Percentiles rank a stretch among this genome's conserved stretches.
These are phyloP conservation scores for Syncephalis fuscata DNA, from an alignment of 371 early-diverging fungal genomes.

Conservation along the genomic window DNA sequence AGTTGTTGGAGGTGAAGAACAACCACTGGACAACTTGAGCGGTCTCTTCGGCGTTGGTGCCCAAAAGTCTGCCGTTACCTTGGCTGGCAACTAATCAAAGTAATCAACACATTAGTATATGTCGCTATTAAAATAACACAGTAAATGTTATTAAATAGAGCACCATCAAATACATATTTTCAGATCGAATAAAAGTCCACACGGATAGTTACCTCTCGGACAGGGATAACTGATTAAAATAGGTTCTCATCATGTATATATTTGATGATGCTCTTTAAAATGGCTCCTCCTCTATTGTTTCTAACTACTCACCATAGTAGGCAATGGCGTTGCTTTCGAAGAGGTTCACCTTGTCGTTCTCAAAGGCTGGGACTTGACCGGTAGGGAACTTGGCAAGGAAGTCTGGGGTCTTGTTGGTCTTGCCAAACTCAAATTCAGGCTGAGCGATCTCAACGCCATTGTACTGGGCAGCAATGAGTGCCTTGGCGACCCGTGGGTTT, in stretches of 20 bases:
- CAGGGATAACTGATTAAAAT: slow-evolving; percentile 37
- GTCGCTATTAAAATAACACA: background rate
- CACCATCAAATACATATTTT: background rate
- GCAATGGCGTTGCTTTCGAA: slow-evolving; percentile 74
- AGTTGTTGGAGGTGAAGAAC: slow-evolving; percentile 49
- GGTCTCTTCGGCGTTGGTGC: slow-evolving; percentile 45
- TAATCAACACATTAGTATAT: slow-evolving; percentile 1
- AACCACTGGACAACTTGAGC: slow-evolving; percentile 64
- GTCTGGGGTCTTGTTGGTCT: slow-evolving; percentile 55
- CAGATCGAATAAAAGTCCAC: background rate
- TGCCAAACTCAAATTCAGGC: slow-evolving; percentile 43
- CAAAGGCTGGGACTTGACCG: slow-evolving; percentile 50
- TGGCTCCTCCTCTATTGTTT: background rate
- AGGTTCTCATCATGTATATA: slow-evolving; percentile 7
- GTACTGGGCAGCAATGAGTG: slow-evolving; percentile 61
- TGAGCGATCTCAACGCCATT: slow-evolving; percentile 51
- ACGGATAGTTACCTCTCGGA: slow-evolving; percentile 10
- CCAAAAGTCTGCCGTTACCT: slow-evolving; percentile 38
- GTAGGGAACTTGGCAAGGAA: slow-evolving; percentile 59
- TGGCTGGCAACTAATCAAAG: slow-evolving; percentile 36
- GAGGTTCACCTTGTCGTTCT: slow-evolving; percentile 47
- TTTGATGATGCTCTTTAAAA: no score
- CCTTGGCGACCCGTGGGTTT: slow-evolving; percentile 38
- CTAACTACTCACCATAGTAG: slow-evolving; percentile 47
- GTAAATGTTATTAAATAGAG: no score